Percentiles rank a stretch among this genome's conserved stretches.
Evolutionary conservation across 345 rosid species (phyloP).

Genomic region (Sisymbrium irio): DNA sequence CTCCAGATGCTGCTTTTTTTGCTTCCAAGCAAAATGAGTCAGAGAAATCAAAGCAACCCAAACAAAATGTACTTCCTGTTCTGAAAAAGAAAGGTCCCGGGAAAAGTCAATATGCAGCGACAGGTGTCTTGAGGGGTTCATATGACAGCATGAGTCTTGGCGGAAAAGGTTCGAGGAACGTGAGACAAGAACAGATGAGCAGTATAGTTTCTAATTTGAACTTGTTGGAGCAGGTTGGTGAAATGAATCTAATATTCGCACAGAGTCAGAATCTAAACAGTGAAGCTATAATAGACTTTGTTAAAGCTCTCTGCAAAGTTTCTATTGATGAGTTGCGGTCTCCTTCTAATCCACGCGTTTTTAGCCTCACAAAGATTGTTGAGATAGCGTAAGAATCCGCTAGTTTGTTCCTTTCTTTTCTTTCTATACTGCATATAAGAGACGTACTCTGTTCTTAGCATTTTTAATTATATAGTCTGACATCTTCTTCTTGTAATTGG

Average conservation of each 20-base stretch:
- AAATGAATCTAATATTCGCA: constrained; percentile 93
- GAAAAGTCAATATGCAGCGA: constrained; percentile 65
- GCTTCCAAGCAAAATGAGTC: constrained; percentile 55
- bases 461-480: not conserved
- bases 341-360: constrained; percentile 92
- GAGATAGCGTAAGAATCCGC: constrained; percentile 88
- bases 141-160: constrained; percentile 73
- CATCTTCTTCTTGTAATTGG: constrained; percentile 18
- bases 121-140: constrained; percentile 88
- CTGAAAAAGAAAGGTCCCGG: constrained; percentile 73
- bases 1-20: constrained; percentile 54
- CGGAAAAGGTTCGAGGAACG: constrained; percentile 54
- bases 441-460: constrained; percentile 29
- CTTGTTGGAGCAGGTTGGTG: constrained; percentile 94
- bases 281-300: constrained; percentile 94
- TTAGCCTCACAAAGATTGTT: constrained; percentile 97
- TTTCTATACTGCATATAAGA: constrained; percentile 9
- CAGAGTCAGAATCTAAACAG: constrained; percentile 94
- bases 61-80: constrained; percentile 53
- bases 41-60: constrained; percentile 42
- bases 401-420: constrained; percentile 21
- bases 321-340: constrained; percentile 96
- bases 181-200: constrained; percentile 65
- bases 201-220: constrained; percentile 72
- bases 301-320: constrained; percentile 97